Evolutionary conservation across 2,329 filamentous ascomycete genomes (phyloP).

Genomic region (Diaporthe humulicola): DNA sequence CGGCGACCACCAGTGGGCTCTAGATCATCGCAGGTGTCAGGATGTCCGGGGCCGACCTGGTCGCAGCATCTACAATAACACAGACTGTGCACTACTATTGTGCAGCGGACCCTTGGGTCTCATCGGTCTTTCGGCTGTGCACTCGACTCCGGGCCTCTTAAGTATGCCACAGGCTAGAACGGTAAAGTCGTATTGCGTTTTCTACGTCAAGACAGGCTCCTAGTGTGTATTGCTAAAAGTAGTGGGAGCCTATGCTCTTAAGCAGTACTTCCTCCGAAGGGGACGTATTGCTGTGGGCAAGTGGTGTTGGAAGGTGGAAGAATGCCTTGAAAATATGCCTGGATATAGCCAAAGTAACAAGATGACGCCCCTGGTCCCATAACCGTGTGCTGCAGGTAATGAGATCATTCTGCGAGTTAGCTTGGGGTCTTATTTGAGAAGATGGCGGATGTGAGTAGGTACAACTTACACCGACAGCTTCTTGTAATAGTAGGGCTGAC

Average conservation of each 20-base stretch:
- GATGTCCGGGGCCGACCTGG: too few relatives aligned
- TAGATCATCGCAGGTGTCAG: too few relatives aligned
- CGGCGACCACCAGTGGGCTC: too few relatives aligned
- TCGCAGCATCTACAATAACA: too few relatives aligned
- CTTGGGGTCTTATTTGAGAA: not conserved
- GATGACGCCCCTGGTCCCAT: not conserved
- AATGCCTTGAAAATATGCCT: not conserved
- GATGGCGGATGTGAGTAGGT: not conserved
- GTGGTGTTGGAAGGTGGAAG: not conserved
- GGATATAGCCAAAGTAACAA: not conserved
- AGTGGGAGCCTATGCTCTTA: not conserved
- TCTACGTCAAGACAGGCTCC: not conserved
- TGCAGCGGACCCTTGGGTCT: too few relatives aligned
- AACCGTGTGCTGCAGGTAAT: not conserved
- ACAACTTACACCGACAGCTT: not conserved
- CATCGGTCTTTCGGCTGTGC: too few relatives aligned
- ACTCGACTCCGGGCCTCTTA: too few relatives aligned
- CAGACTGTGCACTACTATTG: too few relatives aligned
- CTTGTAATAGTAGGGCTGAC: not conserved
- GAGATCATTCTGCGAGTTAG: not conserved
- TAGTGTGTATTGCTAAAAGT: not conserved
- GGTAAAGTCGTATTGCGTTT: too few relatives aligned
- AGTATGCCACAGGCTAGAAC: too few relatives aligned
- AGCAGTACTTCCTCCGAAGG: not conserved
- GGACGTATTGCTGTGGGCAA: slow-evolving; percentile 2